These are phyloP conservation scores for Scheffersomyces insectosa DNA, from an alignment of 1,139 yeast species.

Conservation along the genomic window DNA sequence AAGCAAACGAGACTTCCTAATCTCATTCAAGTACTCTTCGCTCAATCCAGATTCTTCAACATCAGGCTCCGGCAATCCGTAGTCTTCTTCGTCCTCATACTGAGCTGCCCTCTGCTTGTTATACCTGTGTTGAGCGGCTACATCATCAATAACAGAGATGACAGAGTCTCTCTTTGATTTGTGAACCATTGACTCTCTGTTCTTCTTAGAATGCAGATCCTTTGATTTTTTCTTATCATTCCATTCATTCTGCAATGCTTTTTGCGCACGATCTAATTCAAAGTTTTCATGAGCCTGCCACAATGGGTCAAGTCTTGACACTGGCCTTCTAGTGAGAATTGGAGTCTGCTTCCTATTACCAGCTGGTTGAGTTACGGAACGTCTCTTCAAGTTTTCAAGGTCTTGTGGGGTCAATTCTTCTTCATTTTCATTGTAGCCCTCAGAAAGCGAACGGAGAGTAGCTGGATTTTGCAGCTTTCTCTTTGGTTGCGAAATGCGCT, in stretches of 20 bases:
- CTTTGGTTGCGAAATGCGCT: constrained; percentile 35
- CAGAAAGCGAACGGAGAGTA: constrained; percentile 39
- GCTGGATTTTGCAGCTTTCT: constrained; percentile 30
- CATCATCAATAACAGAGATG: constrained; percentile 26
- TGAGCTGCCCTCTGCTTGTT: not conserved
- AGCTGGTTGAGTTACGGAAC: constrained; percentile 50
- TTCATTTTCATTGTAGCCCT: constrained; percentile 23
- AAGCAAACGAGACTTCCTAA: constrained; percentile 44
- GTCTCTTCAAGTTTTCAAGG: constrained; percentile 42
- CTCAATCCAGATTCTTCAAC: constrained; percentile 41
- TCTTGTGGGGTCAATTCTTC: constrained; percentile 43
- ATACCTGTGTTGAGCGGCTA: not conserved
- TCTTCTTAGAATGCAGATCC: constrained; percentile 16
- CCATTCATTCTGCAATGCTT: constrained; percentile 42
- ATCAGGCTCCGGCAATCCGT: constrained; percentile 41
- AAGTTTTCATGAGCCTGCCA: constrained; percentile 51
- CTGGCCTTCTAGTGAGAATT: constrained; percentile 56
- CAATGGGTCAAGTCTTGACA: constrained; percentile 69
- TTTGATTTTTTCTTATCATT: constrained; percentile 19
- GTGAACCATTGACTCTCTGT: constrained; percentile 41
- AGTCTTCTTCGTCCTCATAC: constrained; percentile 11
- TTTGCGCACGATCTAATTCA: constrained; percentile 48
- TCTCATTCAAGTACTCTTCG: constrained; percentile 47
- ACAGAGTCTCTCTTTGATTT: constrained; percentile 11
- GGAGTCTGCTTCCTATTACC: constrained; percentile 44